These are phyloP conservation scores for Hibiscus mutabilis DNA, from an alignment of 345 rosid genomes.

Conservation along the genomic window DNA sequence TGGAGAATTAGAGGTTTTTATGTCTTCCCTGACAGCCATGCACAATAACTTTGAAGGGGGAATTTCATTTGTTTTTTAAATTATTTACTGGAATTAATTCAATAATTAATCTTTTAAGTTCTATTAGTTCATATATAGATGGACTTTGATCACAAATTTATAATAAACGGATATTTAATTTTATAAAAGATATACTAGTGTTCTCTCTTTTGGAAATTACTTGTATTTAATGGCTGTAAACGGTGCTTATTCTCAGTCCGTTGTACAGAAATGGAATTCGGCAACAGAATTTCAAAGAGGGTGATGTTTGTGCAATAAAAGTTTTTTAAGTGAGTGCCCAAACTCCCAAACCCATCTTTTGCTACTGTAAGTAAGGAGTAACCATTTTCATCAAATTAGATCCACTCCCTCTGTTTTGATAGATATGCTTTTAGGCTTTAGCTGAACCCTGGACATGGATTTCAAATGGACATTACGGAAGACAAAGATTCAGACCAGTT, in stretches of 20 bases:
- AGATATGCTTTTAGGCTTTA: background rate
- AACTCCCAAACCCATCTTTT: background rate
- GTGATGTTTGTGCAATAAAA: background rate
- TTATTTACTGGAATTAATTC: no score
- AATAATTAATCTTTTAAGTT: no score
- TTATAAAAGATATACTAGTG: no score
- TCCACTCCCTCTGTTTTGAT: background rate
- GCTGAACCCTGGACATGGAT: background rate
- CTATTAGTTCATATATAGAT: no score
- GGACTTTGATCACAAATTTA: no score
- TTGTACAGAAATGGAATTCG: background rate
- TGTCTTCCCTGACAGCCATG: background rate
- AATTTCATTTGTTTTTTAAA: no score
- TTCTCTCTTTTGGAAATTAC: background rate
- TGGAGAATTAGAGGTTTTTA: conserved; percentile 8
- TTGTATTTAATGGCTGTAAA: background rate
- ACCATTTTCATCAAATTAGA: background rate
- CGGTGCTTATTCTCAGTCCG: background rate
- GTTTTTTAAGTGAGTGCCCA: background rate
- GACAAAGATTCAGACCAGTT: background rate
- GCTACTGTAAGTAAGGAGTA: background rate
- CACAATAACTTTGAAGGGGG: conserved; percentile 15
- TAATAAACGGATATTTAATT: no score
- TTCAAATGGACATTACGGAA: background rate
- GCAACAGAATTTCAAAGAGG: background rate